A percentile compares a stretch with the other conserved stretches of the same genome.
These are phyloP conservation scores for Salix exigua DNA, from an alignment of 345 rosid species.

Conservation along the genomic window DNA sequence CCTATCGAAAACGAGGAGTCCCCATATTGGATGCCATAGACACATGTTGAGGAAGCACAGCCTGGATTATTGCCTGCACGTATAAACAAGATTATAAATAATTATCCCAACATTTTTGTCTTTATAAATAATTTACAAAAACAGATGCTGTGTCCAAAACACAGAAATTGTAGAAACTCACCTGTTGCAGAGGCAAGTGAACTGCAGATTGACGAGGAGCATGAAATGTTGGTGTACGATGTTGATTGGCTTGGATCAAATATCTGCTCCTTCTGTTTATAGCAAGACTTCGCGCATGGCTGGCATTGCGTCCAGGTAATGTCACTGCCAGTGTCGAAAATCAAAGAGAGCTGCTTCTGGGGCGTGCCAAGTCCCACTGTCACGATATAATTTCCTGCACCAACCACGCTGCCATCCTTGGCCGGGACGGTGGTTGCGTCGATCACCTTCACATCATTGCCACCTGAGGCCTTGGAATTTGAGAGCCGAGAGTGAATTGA, in stretches of 20 bases:
- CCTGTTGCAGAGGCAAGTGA: slow-evolving; percentile 55
- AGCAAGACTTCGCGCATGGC: slow-evolving; percentile 24
- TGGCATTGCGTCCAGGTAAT: slow-evolving; percentile 32
- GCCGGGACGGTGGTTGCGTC: slow-evolving; percentile 48
- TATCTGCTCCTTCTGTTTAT: slow-evolving; percentile 19
- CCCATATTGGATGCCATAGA: slow-evolving; percentile 76
- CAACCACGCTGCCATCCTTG: slow-evolving; percentile 45
- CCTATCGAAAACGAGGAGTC: slow-evolving; percentile 71
- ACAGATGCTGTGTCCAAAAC: too few relatives aligned
- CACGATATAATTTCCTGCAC: slow-evolving; percentile 28
- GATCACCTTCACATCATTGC: slow-evolving; percentile 15
- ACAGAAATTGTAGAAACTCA: slow-evolving; percentile 1
- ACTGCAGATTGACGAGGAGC: slow-evolving; percentile 41
- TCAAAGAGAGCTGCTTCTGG: slow-evolving; percentile 10
- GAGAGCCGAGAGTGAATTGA: slow-evolving; percentile 52
- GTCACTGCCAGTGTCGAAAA: slow-evolving; percentile 33
- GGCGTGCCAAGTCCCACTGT: slow-evolving; percentile 29
- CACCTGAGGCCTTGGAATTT: background rate
- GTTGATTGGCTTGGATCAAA: slow-evolving; percentile 29
- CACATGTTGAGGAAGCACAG: slow-evolving; percentile 56
- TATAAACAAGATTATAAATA: too few relatives aligned
- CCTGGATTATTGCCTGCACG: slow-evolving; percentile 39
- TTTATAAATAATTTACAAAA: too few relatives aligned
- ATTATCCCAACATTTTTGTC: too few relatives aligned
- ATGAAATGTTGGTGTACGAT: slow-evolving; percentile 57